Base-by-base conservation (phyloP, 306 rosid genomes). In the Glycyrrhiza uralensis region DNA sequence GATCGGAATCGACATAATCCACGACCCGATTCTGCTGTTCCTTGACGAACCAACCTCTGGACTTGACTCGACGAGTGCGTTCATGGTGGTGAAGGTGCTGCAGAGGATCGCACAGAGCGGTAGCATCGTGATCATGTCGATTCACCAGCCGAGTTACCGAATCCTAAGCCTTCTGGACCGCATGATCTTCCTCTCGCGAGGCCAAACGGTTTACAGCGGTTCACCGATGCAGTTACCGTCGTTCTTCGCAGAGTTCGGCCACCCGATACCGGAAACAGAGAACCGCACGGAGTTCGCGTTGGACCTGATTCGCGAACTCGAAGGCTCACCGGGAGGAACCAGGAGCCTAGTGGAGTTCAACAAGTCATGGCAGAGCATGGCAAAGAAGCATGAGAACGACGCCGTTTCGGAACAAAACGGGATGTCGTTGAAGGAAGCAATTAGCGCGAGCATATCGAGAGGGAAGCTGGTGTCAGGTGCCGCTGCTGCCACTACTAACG, bases 41-140 rank as follows among this genome's bases (percentile, higher is more conserved):
- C 90, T 94, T 0, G 99, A 94, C 71, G 99, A 94, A 24, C 99
- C 99, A 3, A 91, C 99, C 8, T 94, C 99, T 0, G 99, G 99
- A 22, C 93, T 94, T 0, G 99, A 94, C 77, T 94, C 99, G 0
- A 94, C 99, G 3, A 87, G 93, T 24, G 99, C 99, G 1, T 94
- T 66, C 91, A 88, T 94, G 97, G 99, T 94, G 65, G 99, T 94
- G 42, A 94, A 91, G 58, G 99, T 94, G 1, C 49, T 94, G 0
- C 99, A 91, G 66, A 80, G 99, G 78, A 91, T 94, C 41, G 97
- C 99, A 10, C 97, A 88, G 68, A 91, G 96, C 11, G 99, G 99
- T 14, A 94, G 99, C 90, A 86, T 94, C 0, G 99, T 94, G 4
- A 84, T 94, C 73, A 86, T 91, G 99, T 91, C 99, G 1, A 76